Evolutionary conservation across 139 green algal genomes (phyloP), one percentile per base, ranked within the genome.

Genomic region (Limnomonas spitsbergensis): DNA sequence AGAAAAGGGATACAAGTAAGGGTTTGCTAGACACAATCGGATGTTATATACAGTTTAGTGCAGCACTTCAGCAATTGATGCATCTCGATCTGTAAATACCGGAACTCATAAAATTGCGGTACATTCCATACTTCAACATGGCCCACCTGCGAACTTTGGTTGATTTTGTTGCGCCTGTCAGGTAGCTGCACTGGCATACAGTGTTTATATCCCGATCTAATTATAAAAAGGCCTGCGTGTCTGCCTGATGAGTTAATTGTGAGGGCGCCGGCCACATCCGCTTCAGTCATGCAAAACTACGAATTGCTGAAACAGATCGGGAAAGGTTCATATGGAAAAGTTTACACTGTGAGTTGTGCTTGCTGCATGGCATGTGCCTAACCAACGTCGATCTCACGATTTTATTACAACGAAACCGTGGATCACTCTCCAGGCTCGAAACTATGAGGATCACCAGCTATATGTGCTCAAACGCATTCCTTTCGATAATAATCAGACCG

Each of bases 281-380:
- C 32, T 61, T 20, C 56, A 38, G 14, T 26, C 68, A 87, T 84
- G 76, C 61, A 84, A 1, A 53, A 56, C 3, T 84, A 84, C 66
- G 34, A 69, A 7, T 40, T 79, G 35, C 24, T 79, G 0, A 66
- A 84, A 34, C 39, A 83, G 27, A 69, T 88, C 3, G 86, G 86
- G 7, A 87, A 90, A 31, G 86, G 86, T 14, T 80, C 69, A 0
- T 90, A 88, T 75, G 86, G 86, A 0, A 82, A 85, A 39, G 83
- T 88, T 1, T 88, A 85, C 35, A 84, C 83, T 77, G 85, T 87
- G 78, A 34, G 35, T 3, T 36, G 32, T 20, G 20, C 54, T 6
- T 27, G 27, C 24, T 69, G 7, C 54, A 20, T 37, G 24, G n/a
- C 56, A 34, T 40, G 42, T 73, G 70, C n/a, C 4, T 76, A 7